Conservation (phyloP, 169 alveolate species). For the Plasmodium relictum region DNA sequence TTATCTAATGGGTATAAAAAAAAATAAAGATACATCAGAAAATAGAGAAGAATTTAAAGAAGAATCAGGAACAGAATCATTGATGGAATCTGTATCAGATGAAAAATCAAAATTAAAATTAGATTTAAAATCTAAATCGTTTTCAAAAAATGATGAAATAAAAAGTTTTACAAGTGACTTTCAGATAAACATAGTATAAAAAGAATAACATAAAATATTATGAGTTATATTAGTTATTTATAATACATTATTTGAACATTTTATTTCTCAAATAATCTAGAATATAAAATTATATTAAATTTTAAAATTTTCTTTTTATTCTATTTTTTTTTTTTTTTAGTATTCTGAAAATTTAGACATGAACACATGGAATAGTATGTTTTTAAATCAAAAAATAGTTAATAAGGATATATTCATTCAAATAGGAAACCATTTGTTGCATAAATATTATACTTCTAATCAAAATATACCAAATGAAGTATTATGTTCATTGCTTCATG, state of each 20-base stretch:
- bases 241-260: conserved; percentile 4
- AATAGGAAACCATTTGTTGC: conserved; percentile 44
- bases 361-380: conserved; percentile 25
- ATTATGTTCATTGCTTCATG: conserved; percentile 50
- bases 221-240: not conserved
- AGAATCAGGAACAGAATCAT: conserved; percentile 63
- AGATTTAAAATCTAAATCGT: conserved; percentile 1
- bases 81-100: conserved; percentile 64
- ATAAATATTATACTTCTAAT: conserved; percentile 33
- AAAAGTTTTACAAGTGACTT: conserved; percentile 5
- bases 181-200: conserved; percentile 58
- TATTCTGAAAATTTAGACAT: conserved; percentile 13
- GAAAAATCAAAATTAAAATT: not conserved
- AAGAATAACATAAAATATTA: not conserved
- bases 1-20: conserved; percentile 58
- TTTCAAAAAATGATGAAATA: conserved; percentile 10
- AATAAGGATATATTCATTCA: conserved; percentile 36
- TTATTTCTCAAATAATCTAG: not conserved
- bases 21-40: conserved; percentile 2
- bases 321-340: conserved; percentile 24
- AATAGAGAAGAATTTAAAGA: conserved; percentile 23
- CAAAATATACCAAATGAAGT: conserved; percentile 46
- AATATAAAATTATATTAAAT: not conserved
- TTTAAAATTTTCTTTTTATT: conserved; percentile 12
- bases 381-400: conserved; percentile 20